Conservation (phyloP, 2,329 filamentous ascomycete species). For the Keithomyces neogunnii region DNA sequence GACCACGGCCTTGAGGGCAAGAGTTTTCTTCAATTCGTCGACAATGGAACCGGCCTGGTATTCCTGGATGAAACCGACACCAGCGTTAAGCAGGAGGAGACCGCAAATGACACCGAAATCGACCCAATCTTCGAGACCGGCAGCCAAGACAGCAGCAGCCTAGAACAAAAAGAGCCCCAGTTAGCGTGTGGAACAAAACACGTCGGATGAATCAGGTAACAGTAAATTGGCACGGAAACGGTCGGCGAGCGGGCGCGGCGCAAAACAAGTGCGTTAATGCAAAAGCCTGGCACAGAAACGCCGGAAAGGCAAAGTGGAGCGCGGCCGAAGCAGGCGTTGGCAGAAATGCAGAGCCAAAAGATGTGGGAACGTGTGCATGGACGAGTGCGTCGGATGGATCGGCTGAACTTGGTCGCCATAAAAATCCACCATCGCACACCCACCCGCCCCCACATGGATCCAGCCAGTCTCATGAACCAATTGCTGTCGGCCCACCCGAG, state of each 20-base stretch:
- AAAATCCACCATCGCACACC: not conserved
- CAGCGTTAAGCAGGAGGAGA: constrained; percentile 74
- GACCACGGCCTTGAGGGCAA: constrained; percentile 80
- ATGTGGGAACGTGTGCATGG: constrained; percentile 2
- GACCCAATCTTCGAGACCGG: constrained; percentile 81
- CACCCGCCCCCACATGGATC: constrained; percentile 14
- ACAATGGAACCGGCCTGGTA: constrained; percentile 86
- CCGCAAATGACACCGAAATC: constrained; percentile 89
- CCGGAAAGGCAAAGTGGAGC: not conserved
- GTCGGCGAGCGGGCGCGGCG: not conserved
- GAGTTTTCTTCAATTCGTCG: constrained; percentile 83
- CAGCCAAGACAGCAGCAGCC: constrained; percentile 71
- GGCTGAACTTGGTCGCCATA: constrained; percentile 3
- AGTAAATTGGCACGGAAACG: not conserved
- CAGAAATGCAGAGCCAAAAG: not conserved
- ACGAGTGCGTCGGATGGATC: constrained; percentile 15
- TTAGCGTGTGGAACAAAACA: constrained; percentile 15
- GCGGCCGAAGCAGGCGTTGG: not conserved
- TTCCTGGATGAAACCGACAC: constrained; percentile 82
- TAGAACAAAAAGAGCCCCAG: constrained; percentile 19
- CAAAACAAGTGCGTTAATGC: not conserved
- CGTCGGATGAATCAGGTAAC: not conserved
- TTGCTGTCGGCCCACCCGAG: constrained; percentile 17
- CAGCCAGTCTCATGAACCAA: constrained; percentile 17
- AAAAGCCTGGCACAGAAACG: not conserved